phyloP scores from a whole-genome alignment of 164 flowering plant genomes.

The Cinnamomum chago region DNA sequence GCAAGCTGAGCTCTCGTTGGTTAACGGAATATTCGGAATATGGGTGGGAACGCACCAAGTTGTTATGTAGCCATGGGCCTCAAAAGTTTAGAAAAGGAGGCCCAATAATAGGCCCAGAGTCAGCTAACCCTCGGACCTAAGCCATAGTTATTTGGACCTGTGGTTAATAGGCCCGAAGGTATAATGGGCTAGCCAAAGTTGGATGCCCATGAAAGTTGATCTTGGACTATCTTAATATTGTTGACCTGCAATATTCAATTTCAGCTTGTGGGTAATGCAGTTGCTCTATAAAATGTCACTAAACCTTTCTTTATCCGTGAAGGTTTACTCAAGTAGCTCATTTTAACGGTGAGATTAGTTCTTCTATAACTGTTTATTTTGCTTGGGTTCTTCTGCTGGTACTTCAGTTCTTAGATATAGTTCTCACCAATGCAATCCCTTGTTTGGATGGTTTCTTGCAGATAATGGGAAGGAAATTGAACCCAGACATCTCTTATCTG shows the following conservation, averaged over 20 bases:
- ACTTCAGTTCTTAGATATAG: not conserved
- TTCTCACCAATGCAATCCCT: not conserved
- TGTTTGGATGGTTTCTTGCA: constrained; percentile 18
- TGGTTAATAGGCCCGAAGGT: no score
- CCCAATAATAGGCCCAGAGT: no score
- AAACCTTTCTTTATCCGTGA: no score
- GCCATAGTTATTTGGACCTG: no score
- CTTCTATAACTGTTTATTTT: not conserved
- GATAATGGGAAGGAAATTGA: constrained; percentile 69
- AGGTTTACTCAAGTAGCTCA: not conserved
- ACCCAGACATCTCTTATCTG: constrained; percentile 63
- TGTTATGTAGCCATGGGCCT: no score
- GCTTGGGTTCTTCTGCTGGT: not conserved
- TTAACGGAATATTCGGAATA: no score
- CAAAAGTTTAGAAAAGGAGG: no score
- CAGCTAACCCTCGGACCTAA: no score
- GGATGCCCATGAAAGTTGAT: not conserved
- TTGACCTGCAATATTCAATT: no score
- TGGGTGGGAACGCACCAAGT: no score
- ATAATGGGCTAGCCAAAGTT: no score
- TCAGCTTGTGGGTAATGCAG: not conserved
- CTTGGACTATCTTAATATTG: not conserved
- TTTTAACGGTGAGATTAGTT: not conserved
- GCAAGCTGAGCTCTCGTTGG: no score
- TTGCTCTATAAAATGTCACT: not conserved